Evolutionary conservation across 129 eudicot genomes (phyloP), one percentile per base, ranked within the genome.

Genomic region (Artemisia annua): DNA sequence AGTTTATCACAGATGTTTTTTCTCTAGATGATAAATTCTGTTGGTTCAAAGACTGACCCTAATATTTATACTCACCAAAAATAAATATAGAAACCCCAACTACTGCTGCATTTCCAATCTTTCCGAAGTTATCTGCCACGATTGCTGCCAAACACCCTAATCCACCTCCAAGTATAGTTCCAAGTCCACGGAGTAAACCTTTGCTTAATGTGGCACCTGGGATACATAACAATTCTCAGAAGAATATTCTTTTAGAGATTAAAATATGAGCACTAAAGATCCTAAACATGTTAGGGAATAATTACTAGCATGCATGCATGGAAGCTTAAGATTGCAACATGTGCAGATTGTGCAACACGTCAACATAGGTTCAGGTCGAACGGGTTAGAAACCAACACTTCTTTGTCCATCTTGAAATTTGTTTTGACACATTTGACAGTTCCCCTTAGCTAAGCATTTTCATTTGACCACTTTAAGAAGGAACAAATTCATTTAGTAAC

Each of bases 131-230:
- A 2, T 83, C 92, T 15, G 89, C 96, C 64, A 88, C 32, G 56
- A 83, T 75, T 14, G 93, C 93, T 30, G 85, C 89, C 78, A 88
- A 77, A 69, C 92, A 88, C 17, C 96, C 97, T 71, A 91, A 72
- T 77, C 91, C 91, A 22, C 96, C 96, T 11, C 96, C 97, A 63
- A 81, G 10, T 60, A 91, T 59, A 15, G 97, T 91, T 60, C 97
- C 97, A 52, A 85, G 15, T 70, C 85, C 97, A 0, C 97, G 88
- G 28, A 86, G 87, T 69, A 91, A 74, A 15, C 97, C 97, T 75
- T 91, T 91, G 83, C 96, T 76, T 75, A 91, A 71, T 60, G 96
- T 88, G 44, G 96, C 97, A 78, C 97, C 97, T 91, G 84, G 52
- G 26, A 13, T 56, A 26, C 28, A 52, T 24, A 62, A 32, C 46